Conservation (phyloP, 352 stramenopile species). For the Globisporangium canariense region DNA sequence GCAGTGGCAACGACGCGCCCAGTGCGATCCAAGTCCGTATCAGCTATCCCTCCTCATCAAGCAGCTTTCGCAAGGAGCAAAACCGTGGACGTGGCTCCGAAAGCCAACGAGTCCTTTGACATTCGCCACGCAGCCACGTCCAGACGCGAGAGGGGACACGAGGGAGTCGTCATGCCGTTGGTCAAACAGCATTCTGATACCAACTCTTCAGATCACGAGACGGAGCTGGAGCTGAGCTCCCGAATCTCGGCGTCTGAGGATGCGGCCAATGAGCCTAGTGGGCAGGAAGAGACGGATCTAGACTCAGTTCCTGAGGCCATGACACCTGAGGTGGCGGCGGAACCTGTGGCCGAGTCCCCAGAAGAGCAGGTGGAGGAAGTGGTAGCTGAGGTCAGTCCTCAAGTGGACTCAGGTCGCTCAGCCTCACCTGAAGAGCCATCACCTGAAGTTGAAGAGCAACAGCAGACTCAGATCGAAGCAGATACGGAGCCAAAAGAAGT, state of each 20-base stretch:
- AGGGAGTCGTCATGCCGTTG: neutral
- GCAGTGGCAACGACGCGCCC: neutral
- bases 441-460: neutral
- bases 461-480: neutral
- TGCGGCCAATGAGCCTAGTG: neutral
- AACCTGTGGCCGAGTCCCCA: neutral
- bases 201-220: neutral
- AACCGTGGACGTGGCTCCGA: neutral
- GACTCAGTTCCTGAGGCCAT: neutral
- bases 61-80: constrained; percentile 7
- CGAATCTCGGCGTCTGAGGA: neutral
- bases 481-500: neutral
- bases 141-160: neutral
- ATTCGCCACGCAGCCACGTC: neutral
- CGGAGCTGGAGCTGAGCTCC: neutral
- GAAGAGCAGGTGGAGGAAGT: neutral
- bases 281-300: neutral
- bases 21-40: constrained; percentile 4
- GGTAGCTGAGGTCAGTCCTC: neutral
- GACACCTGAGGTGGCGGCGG: neutral
- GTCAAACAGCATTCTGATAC: neutral
- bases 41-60: neutral
- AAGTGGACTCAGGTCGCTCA: neutral
- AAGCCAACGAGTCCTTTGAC: neutral
- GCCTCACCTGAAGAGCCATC: neutral